Conservation (phyloP, 176 grass and related monocot species). For the Zoysia japonica region DNA sequence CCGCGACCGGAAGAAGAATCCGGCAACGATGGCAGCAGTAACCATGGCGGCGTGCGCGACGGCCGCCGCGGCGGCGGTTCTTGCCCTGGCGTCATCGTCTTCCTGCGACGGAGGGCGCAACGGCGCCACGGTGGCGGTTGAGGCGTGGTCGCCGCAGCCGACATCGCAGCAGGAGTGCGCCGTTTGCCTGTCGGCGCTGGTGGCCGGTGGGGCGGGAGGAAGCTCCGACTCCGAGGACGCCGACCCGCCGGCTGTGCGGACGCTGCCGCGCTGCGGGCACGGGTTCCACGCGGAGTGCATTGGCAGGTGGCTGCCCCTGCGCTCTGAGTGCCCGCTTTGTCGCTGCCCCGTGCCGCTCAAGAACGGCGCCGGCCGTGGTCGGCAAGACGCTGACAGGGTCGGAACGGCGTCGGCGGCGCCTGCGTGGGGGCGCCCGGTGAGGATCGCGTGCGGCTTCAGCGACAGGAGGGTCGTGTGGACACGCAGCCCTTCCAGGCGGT, state of each 20-base stretch:
- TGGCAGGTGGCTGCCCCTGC: constrained; percentile 50
- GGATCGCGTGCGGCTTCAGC: constrained; percentile 50
- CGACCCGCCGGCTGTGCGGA: not conserved
- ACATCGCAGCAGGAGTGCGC: constrained; percentile 24
- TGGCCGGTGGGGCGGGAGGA: not conserved
- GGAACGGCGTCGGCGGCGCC: not conserved
- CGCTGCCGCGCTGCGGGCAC: constrained; percentile 43
- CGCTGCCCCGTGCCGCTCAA: constrained; percentile 22
- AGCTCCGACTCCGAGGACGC: not conserved
- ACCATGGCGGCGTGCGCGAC: not conserved
- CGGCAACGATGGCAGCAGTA: not conserved
- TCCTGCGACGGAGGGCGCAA: not conserved
- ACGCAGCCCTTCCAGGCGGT: constrained; percentile 33
- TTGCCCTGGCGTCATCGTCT: not conserved
- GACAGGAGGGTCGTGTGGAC: constrained; percentile 55
- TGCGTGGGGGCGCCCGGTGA: constrained; percentile 37
- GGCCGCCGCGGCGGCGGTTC: constrained; percentile 10
- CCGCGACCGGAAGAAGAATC: too few relatives aligned
- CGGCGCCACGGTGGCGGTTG: not conserved
- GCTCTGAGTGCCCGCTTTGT: constrained; percentile 53
- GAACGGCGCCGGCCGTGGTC: not conserved
- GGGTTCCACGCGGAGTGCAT: constrained; percentile 53
- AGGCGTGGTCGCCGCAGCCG: not conserved
- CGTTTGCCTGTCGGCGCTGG: constrained; percentile 49
- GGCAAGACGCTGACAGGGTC: not conserved